Conservation (phyloP, 495 filamentous ascomycete genomes). For the Pyrenula massariospora region DNA sequence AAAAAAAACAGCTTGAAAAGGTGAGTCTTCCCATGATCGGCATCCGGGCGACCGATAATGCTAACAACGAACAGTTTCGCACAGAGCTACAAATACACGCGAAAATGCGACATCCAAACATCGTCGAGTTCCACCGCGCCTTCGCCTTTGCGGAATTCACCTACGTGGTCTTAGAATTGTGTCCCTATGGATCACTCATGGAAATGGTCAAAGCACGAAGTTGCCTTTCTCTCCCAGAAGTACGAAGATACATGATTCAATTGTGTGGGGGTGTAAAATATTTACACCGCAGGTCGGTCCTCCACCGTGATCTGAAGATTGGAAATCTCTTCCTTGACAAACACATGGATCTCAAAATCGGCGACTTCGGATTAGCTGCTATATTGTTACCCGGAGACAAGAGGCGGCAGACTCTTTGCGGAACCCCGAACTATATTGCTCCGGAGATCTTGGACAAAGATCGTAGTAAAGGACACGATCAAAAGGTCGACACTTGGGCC, state of each 20-base stretch:
- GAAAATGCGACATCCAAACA: conserved; percentile 88
- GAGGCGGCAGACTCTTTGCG: conserved; percentile 82
- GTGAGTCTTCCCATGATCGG: no score
- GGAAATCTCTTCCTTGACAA: conserved; percentile 94
- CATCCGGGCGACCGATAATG: background rate
- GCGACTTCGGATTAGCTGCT: conserved; percentile 95
- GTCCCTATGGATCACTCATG: conserved; percentile 94
- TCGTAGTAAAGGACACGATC: conserved; percentile 65
- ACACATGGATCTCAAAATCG: conserved; percentile 95
- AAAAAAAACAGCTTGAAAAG: conserved; percentile 81
- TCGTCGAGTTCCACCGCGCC: conserved; percentile 88
- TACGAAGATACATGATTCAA: conserved; percentile 84
- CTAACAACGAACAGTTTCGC: conserved; percentile 57
- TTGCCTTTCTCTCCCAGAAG: conserved; percentile 79
- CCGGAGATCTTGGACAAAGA: conserved; percentile 85
- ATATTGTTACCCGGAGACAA: conserved; percentile 77
- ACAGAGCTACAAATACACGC: conserved; percentile 97
- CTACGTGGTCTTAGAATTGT: conserved; percentile 89
- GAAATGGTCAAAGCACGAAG: conserved; percentile 90
- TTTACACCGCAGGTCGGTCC: conserved; percentile 85
- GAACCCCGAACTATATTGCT: conserved; percentile 97
- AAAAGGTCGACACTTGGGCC: conserved; percentile 94
- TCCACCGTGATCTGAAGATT: conserved; percentile 95
- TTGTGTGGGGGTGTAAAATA: conserved; percentile 95
- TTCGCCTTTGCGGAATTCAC: conserved; percentile 83